Conservation (phyloP, 192 early-diverging fungal genomes). For the Powellomyces hirtus region DNA sequence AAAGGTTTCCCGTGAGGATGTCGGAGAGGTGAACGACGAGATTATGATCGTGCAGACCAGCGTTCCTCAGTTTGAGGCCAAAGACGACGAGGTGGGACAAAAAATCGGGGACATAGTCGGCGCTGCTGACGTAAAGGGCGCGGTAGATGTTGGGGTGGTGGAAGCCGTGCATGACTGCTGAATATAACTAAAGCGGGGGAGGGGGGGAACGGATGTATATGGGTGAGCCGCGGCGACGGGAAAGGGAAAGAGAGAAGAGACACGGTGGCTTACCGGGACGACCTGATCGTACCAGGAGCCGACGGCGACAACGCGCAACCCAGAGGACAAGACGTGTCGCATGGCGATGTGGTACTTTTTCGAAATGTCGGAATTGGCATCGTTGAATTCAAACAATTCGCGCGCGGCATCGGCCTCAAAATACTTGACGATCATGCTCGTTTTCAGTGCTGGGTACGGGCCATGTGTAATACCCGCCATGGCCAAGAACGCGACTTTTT, state of each 20-base stretch:
- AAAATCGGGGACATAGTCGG: constrained; percentile 73
- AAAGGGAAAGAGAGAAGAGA: no score
- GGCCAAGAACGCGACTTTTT: constrained; percentile 75
- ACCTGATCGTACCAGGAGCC: constrained; percentile 96
- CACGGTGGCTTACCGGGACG: no score
- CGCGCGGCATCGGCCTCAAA: constrained; percentile 87
- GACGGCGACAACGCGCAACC: constrained; percentile 73
- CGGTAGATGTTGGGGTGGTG: constrained; percentile 73
- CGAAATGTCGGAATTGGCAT: constrained; percentile 67
- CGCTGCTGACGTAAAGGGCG: constrained; percentile 85
- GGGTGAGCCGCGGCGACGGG: no score
- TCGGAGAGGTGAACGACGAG: constrained; percentile 83
- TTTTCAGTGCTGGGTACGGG: constrained; percentile 78
- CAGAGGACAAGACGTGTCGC: constrained; percentile 59
- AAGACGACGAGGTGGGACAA: constrained; percentile 84
- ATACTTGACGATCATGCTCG: constrained; percentile 81
- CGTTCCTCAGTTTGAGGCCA: constrained; percentile 82
- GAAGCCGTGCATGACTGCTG: constrained; percentile 50
- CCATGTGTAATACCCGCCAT: constrained; percentile 95
- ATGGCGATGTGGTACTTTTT: constrained; percentile 71
- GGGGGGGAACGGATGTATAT: no score
- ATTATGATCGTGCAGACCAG: constrained; percentile 83
- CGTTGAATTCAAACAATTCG: constrained; percentile 94
- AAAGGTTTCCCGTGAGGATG: constrained; percentile 72
- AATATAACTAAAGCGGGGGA: no score